Conservation (phyloP, 495 filamentous ascomycete species). For the Trypethelium eluteriae region DNA sequence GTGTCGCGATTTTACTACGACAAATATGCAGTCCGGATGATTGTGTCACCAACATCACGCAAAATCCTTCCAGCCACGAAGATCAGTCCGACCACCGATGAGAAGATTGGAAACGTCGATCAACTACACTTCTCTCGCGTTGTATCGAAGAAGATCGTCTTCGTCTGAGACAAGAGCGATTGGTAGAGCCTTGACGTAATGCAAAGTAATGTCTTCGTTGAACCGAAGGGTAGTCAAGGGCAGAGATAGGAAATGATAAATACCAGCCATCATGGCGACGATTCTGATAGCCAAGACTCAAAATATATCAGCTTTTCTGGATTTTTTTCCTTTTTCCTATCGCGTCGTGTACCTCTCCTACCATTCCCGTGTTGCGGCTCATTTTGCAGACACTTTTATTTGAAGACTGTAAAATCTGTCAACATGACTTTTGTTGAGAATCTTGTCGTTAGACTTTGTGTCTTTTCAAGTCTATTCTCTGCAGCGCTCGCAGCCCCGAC, state of each 20-base stretch:
- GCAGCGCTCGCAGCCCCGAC: not conserved
- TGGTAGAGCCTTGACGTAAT: constrained; percentile 1
- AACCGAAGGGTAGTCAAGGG: not conserved
- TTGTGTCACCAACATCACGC: not conserved
- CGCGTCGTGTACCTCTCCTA: not conserved
- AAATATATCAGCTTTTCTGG: not conserved
- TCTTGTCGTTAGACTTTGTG: not conserved
- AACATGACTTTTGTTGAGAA: not conserved
- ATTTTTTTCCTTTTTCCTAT: constrained; percentile 1
- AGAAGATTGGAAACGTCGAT: constrained; percentile 1
- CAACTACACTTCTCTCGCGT: constrained; percentile 1
- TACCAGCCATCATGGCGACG: not conserved
- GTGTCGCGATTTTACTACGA: constrained; percentile 1
- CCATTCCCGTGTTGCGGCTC: not conserved
- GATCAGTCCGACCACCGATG: not conserved
- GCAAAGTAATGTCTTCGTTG: not conserved
- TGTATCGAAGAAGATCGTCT: constrained; percentile 1
- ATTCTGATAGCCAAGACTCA: constrained; percentile 1
- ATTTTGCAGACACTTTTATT: constrained; percentile 2
- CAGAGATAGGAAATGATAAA: constrained; percentile 1
- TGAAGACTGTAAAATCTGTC: not conserved
- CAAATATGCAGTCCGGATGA: not conserved
- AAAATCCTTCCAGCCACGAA: not conserved
- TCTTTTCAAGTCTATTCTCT: constrained; percentile 1
- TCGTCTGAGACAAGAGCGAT: constrained; percentile 1